Evolutionary conservation across 1,139 yeast genomes (phyloP).

Genomic region (Sugiyamaella sp.): DNA sequence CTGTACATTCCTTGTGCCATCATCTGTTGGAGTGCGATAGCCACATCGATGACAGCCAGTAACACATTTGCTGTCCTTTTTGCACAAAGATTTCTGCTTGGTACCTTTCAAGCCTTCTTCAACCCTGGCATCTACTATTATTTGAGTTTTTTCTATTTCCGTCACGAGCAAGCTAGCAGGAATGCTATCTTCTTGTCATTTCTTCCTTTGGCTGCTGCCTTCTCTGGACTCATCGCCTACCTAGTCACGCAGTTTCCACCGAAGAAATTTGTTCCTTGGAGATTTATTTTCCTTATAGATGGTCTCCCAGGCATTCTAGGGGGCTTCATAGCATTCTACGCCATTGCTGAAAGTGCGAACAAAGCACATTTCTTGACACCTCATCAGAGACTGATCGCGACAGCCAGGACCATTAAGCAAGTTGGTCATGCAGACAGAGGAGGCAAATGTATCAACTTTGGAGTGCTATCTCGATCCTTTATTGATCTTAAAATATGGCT

Average conservation of each 20-base stretch:
- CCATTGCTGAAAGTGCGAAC: constrained; percentile 51
- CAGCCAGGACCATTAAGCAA: constrained; percentile 31
- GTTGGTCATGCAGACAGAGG: constrained; percentile 26
- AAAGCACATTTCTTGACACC: constrained; percentile 37
- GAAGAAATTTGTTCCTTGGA: constrained; percentile 37
- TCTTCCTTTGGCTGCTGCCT: constrained; percentile 34
- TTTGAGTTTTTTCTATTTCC: constrained; percentile 35
- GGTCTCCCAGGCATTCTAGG: constrained; percentile 44
- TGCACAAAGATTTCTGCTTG: constrained; percentile 34
- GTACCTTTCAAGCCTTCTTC: constrained; percentile 36
- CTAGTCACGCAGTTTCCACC: constrained; percentile 42
- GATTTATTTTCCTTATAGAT: constrained; percentile 46
- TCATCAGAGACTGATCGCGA: constrained; percentile 34
- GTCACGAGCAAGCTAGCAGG: constrained; percentile 47
- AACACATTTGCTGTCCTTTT: constrained; percentile 28
- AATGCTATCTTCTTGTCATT: constrained; percentile 56
- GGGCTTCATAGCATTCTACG: constrained; percentile 38
- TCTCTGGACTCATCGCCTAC: constrained; percentile 38
- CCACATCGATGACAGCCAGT: constrained; percentile 29
- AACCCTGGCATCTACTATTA: constrained; percentile 40
- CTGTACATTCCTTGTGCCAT: constrained; percentile 32
- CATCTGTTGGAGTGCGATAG: constrained; percentile 32
- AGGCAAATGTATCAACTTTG: constrained; percentile 24
- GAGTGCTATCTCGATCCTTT: constrained; percentile 27
- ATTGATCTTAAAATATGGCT: constrained; percentile 31